These are phyloP conservation scores for Talaromyces sp. DNA, from an alignment of 2,329 filamentous ascomycete genomes.

Conservation along the genomic window DNA sequence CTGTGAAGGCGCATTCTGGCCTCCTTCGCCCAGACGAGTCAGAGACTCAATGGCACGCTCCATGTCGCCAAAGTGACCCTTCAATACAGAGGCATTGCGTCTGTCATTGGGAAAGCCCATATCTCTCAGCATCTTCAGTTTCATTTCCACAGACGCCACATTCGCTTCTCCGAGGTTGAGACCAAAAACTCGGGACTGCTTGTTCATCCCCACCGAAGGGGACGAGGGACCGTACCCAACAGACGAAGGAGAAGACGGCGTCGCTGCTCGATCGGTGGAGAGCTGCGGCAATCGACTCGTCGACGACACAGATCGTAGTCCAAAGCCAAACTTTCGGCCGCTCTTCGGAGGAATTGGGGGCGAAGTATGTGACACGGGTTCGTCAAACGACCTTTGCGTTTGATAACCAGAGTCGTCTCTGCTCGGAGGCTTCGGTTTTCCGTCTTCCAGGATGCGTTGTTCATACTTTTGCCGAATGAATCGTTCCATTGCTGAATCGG, in stretches of 20 bases:
- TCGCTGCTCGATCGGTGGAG: conserved; percentile 29
- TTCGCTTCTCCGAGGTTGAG: conserved; percentile 51
- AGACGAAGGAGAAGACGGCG: conserved; percentile 18
- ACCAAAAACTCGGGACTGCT: conserved; percentile 52
- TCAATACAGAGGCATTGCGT: conserved; percentile 73
- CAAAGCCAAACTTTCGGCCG: conserved; percentile 58
- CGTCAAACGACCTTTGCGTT: conserved; percentile 45
- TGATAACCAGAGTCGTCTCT: conserved; percentile 51
- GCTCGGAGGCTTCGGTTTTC: conserved; percentile 39
- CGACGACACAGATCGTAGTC: conserved; percentile 63
- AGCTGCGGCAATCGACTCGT: conserved; percentile 58
- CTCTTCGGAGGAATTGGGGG: conserved; percentile 54
- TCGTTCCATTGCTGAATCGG: conserved; percentile 87
- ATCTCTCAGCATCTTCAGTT: conserved; percentile 70
- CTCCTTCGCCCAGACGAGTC: conserved; percentile 70
- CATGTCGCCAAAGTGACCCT: conserved; percentile 75
- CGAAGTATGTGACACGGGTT: conserved; percentile 36
- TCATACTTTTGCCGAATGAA: conserved; percentile 95
- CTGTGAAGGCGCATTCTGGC: conserved; percentile 51
- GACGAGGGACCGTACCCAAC: conserved; percentile 17
- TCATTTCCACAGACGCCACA: conserved; percentile 57
- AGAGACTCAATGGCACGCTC: conserved; percentile 82
- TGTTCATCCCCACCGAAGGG: conserved; percentile 21
- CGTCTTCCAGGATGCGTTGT: conserved; percentile 50
- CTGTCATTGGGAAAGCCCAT: conserved; percentile 89